Percentiles rank a stretch among this genome's conserved stretches.
These are phyloP conservation scores for Fusarium coicis DNA, from an alignment of 2,329 filamentous ascomycete genomes.

Conservation along the genomic window DNA sequence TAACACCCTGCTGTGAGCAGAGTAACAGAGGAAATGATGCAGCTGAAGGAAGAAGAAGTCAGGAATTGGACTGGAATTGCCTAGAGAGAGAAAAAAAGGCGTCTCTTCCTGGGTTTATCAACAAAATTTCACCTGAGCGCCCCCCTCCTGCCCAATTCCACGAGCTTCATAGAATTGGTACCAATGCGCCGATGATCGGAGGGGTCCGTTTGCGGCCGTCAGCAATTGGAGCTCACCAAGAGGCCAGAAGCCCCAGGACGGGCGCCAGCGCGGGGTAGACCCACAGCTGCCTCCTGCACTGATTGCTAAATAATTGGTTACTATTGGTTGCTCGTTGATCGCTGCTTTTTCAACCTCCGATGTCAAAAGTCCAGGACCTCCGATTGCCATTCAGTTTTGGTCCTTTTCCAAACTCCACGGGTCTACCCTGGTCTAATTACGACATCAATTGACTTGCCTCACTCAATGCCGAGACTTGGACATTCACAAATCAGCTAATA, in stretches of 20 bases:
- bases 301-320: slow-evolving; percentile 45
- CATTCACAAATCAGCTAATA: slow-evolving; percentile 3
- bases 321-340: slow-evolving; percentile 41
- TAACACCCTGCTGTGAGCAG: background rate
- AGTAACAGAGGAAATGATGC: background rate
- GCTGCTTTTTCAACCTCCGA: slow-evolving; percentile 43
- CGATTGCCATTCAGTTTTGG: slow-evolving; percentile 17
- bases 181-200: slow-evolving; percentile 47
- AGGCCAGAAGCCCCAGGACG: slow-evolving; percentile 33
- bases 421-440: slow-evolving; percentile 30
- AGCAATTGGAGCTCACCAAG: slow-evolving; percentile 42
- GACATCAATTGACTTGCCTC: slow-evolving; percentile 10
- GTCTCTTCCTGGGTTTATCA: slow-evolving; percentile 41
- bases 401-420: slow-evolving; percentile 4
- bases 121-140: slow-evolving; percentile 39
- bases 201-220: slow-evolving; percentile 34
- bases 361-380: slow-evolving; percentile 26
- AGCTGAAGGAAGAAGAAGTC: background rate
- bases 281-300: slow-evolving; percentile 37
- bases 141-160: slow-evolving; percentile 28
- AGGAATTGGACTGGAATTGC: slow-evolving; percentile 21
- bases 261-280: slow-evolving; percentile 45
- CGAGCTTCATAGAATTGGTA: slow-evolving; percentile 43
- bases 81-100: slow-evolving; percentile 21
- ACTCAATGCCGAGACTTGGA: slow-evolving; percentile 5